Evolutionary conservation across 768 basidiomycete genomes (phyloP), one percentile per base, ranked within the genome.

Genomic region (Rhodotorula kratochvilovae): DNA sequence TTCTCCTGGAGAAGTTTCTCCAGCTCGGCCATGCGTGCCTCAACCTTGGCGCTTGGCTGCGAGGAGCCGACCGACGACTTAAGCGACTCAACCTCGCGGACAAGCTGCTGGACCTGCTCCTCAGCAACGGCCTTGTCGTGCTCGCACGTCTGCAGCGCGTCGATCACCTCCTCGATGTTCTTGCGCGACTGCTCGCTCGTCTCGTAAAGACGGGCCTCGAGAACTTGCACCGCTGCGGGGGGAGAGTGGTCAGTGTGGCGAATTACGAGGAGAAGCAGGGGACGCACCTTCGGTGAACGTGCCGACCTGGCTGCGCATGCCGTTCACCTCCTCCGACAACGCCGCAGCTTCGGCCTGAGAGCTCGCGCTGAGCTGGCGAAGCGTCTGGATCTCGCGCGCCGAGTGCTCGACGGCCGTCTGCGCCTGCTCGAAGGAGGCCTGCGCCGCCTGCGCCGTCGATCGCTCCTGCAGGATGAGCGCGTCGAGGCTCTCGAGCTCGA

Each of bases 301-400:
- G 29, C 29, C 68, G 46, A 66, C 36, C 50, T 61, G 42, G n/a
- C 15, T 11, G n/a, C 63, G 60, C 53, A 53, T 5, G 16, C 51
- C 51, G 12, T 29, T 45, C 17, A 59, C 35, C 43, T 71, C 65
- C 2, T 25, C 35, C 19, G 65, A 33, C 4, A 74, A 42, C 11
- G 62, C 45, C 27, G 63, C 66, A 0, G 65, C 68, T 59, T 74
- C 72, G 33, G 25, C 61, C 36, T 60, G 56, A 33, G 72, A 54
- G 5, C 61, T 51, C 69, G 61, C 54, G 29, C 58, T 62, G 33
- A 74, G 66, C 25, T 54, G 62, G 3, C 68, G 48, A 21, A 74
- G 58, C 0, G 68, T 74, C 62, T 74, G 68, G n/a, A 67, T 70
- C 72, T 74, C 72, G 57, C 45, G 51, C 16, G 46, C 27, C 6